These are phyloP conservation scores for Cercospora sp. DNA, from an alignment of 2,329 filamentous ascomycete species.

Conservation along the genomic window DNA sequence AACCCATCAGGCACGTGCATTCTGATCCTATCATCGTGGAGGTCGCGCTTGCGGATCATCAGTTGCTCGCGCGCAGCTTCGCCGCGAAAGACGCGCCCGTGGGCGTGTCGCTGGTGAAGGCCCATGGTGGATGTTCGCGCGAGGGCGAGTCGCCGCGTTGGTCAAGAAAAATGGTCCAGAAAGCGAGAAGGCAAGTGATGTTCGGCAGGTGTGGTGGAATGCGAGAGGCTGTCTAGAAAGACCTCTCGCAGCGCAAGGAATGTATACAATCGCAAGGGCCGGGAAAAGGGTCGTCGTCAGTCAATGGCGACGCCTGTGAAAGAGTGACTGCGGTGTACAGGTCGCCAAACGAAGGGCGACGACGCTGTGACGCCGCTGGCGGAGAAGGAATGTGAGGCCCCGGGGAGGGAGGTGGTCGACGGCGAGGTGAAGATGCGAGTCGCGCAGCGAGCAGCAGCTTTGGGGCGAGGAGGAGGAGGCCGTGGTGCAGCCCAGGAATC, in stretches of 20 bases:
- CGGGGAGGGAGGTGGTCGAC: not conserved
- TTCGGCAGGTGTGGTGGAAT: conserved; percentile 1
- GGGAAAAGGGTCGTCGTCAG: conserved; percentile 10
- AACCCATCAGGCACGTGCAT: conserved; percentile 35
- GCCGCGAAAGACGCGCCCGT: conserved; percentile 36
- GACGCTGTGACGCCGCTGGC: not conserved
- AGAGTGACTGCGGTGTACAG: conserved; percentile 15
- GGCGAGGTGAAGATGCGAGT: conserved; percentile 7
- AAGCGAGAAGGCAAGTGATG: not conserved
- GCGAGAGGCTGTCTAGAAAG: conserved; percentile 6
- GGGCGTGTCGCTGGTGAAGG: conserved; percentile 34
- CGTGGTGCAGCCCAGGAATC: not conserved
- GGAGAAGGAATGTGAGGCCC: conserved; percentile 11
- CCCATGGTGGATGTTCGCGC: conserved; percentile 30
- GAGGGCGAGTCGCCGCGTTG: not conserved
- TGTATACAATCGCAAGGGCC: conserved; percentile 10
- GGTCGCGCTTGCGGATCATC: conserved; percentile 33
- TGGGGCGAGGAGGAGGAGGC: not conserved
- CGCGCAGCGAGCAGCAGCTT: not conserved
- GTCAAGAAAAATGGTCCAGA: conserved; percentile 4
- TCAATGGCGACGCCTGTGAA: conserved; percentile 15
- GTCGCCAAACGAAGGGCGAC: conserved; percentile 13
- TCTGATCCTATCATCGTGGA: conserved; percentile 28
- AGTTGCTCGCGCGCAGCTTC: conserved; percentile 31
- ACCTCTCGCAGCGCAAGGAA: conserved; percentile 1